These are phyloP conservation scores for Hortaea sp. DNA, from an alignment of 2,329 filamentous ascomycete genomes.

Conservation along the genomic window DNA sequence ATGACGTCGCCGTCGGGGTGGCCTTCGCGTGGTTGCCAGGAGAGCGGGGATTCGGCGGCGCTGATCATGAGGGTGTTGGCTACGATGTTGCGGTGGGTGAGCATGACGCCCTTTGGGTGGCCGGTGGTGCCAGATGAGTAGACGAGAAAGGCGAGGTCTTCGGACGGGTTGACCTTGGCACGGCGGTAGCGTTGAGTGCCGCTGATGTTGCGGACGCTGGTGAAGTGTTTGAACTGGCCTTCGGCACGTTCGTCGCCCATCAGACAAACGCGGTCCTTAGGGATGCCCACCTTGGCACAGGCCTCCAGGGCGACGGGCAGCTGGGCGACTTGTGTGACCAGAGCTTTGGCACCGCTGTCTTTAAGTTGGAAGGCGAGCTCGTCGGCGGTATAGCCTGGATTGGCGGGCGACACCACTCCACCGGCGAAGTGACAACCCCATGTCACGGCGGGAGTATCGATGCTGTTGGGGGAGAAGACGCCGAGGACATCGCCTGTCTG, in stretches of 20 bases:
- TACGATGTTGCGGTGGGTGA: slow-evolving; percentile 74
- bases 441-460: slow-evolving; percentile 66
- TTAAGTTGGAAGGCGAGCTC: slow-evolving; percentile 79
- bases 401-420: slow-evolving; percentile 72
- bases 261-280: slow-evolving; percentile 61
- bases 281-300: slow-evolving; percentile 58
- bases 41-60: slow-evolving; percentile 40
- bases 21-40: slow-evolving; percentile 29
- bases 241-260: slow-evolving; percentile 55
- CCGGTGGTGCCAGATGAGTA: slow-evolving; percentile 89
- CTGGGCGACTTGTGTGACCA: slow-evolving; percentile 63
- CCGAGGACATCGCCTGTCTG: slow-evolving; percentile 73
- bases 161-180: slow-evolving; percentile 54
- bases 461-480: slow-evolving; percentile 74
- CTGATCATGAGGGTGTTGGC: slow-evolving; percentile 49
- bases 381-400: slow-evolving; percentile 73
- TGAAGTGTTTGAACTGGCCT: slow-evolving; percentile 60
- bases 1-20: slow-evolving; percentile 58
- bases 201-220: slow-evolving; percentile 54
- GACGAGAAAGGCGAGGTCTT: slow-evolving; percentile 73
- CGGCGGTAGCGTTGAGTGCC: slow-evolving; percentile 49
- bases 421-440: slow-evolving; percentile 79
- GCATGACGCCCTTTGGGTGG: slow-evolving; percentile 80
- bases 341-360: slow-evolving; percentile 62
- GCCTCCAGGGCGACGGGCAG: slow-evolving; percentile 56